phyloP scores from a whole-genome alignment of 139 green algal species.

The Astrephomene gubernaculifera region DNA sequence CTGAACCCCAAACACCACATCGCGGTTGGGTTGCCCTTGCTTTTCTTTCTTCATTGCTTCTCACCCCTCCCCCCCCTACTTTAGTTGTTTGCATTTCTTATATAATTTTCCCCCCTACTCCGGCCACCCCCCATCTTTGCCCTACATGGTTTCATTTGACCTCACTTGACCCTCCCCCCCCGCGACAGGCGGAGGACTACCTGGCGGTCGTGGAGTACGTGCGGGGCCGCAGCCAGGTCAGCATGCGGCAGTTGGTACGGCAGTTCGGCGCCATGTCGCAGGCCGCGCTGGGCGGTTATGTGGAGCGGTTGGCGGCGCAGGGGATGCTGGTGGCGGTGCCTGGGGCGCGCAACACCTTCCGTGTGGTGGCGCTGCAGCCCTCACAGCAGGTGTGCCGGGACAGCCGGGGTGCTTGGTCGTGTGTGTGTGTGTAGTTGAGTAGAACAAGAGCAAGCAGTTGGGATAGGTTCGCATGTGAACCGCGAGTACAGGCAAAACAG shows the following conservation, averaged over 20 bases:
- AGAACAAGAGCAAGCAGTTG: too few species aligned
- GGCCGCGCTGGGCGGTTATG: slow-evolving; percentile 18
- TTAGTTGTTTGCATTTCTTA: too few species aligned
- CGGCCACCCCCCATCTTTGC: too few species aligned
- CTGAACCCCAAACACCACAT: too few species aligned
- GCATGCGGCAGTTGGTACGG: background rate
- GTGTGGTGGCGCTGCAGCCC: background rate
- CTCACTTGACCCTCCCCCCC: background rate
- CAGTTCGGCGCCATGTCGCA: slow-evolving; percentile 11
- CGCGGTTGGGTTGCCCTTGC: too few species aligned
- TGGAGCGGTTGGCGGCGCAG: slow-evolving; percentile 11
- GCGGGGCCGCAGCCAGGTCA: slow-evolving; percentile 11
- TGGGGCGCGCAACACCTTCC: background rate
- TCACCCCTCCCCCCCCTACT: too few species aligned
- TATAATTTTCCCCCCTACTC: too few species aligned
- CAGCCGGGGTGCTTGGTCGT: too few species aligned
- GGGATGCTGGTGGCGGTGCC: slow-evolving; percentile 20
- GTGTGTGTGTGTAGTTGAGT: too few species aligned
- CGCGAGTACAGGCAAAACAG: background rate
- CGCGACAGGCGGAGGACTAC: slow-evolving; percentile 29
- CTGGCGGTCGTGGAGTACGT: slow-evolving; percentile 17
- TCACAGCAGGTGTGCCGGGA: background rate
- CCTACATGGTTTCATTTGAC: too few species aligned
- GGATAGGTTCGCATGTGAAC: too few species aligned
- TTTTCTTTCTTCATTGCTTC: too few species aligned